A percentile compares a stretch with the other conserved stretches of the same genome.
Evolutionary conservation across 2,329 filamentous ascomycete species (phyloP).

Genomic region (Pseudogymnoascus sp.): DNA sequence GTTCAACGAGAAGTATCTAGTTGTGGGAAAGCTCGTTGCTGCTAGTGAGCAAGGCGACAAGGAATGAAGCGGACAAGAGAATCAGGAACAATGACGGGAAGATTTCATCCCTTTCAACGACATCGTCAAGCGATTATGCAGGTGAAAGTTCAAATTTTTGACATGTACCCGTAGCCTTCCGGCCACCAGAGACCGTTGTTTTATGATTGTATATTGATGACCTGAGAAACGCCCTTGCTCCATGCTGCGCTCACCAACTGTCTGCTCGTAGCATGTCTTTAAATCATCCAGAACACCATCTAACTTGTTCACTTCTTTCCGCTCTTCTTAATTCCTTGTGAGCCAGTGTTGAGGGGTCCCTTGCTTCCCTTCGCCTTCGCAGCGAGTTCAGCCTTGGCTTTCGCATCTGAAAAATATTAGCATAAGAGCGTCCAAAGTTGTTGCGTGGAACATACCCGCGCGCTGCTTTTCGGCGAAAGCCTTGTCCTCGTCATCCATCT

Average conservation of each 20-base stretch:
- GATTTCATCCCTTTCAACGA: not conserved
- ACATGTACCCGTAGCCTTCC: not conserved
- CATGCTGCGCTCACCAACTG: slow-evolving; percentile 34
- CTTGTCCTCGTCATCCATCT: slow-evolving; percentile 78
- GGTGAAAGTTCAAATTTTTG: slow-evolving; percentile 10
- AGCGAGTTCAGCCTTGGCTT: slow-evolving; percentile 77
- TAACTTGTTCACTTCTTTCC: slow-evolving; percentile 70
- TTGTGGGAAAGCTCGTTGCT: slow-evolving; percentile 79
- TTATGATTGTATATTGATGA: slow-evolving; percentile 45
- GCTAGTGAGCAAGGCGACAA: slow-evolving; percentile 49
- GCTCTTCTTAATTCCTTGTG: slow-evolving; percentile 94
- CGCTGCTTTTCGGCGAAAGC: slow-evolving; percentile 77
- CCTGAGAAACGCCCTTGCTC: slow-evolving; percentile 18
- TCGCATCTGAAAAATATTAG: slow-evolving; percentile 51
- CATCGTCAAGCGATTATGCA: not conserved
- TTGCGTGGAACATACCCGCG: slow-evolving; percentile 55
- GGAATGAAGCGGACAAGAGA: slow-evolving; percentile 18
- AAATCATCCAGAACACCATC: not conserved
- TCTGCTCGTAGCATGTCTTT: slow-evolving; percentile 2
- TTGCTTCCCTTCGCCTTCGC: slow-evolving; percentile 69
- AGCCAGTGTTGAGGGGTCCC: slow-evolving; percentile 75
- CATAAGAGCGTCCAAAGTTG: not conserved
- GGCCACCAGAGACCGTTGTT: slow-evolving; percentile 33
- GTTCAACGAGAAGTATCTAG: slow-evolving; percentile 86
- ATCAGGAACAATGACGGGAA: not conserved